Conservation (phyloP, 257 asterid genomes). For the Mentha longifolia region DNA sequence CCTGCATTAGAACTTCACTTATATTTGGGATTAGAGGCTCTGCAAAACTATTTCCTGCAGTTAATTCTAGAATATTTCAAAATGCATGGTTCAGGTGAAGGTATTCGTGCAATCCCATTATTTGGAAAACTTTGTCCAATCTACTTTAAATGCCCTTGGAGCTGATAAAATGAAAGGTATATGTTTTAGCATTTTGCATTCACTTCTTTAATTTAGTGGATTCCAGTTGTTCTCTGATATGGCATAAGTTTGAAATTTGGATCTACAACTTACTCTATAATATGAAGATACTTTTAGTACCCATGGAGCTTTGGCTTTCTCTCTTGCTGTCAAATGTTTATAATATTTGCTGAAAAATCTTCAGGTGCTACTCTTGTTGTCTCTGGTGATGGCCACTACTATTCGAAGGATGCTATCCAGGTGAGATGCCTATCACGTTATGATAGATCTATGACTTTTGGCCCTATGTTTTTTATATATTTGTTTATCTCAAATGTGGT, state of each 20-base stretch:
- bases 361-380: conserved; percentile 96
- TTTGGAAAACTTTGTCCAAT: conserved; percentile 86
- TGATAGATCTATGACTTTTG: conserved; percentile 1
- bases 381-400: conserved; percentile 99
- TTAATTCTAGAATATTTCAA: conserved; percentile 37
- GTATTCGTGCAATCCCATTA: conserved; percentile 87
- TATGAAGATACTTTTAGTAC: neutral
- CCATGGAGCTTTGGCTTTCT: conserved; percentile 13
- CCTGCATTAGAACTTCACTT: neutral
- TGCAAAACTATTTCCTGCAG: conserved; percentile 3
- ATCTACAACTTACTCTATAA: neutral
- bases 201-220: conserved; percentile 20
- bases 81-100: conserved; percentile 72
- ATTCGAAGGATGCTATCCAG: conserved; percentile 92
- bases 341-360: conserved; percentile 33
- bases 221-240: conserved; percentile 1
- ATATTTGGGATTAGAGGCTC: conserved; percentile 2
- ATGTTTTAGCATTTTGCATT: conserved; percentile 23
- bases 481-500: conserved; percentile 19
- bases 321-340: conserved; percentile 15
- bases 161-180: conserved; percentile 78
- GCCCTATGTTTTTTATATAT: conserved; percentile 26
- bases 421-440: conserved; percentile 41
- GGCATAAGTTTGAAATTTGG: conserved; percentile 15
- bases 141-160: conserved; percentile 92